These are phyloP conservation scores for Aspergillus chevalieri DNA, from an alignment of 2,329 filamentous ascomycete species.

Conservation along the genomic window DNA sequence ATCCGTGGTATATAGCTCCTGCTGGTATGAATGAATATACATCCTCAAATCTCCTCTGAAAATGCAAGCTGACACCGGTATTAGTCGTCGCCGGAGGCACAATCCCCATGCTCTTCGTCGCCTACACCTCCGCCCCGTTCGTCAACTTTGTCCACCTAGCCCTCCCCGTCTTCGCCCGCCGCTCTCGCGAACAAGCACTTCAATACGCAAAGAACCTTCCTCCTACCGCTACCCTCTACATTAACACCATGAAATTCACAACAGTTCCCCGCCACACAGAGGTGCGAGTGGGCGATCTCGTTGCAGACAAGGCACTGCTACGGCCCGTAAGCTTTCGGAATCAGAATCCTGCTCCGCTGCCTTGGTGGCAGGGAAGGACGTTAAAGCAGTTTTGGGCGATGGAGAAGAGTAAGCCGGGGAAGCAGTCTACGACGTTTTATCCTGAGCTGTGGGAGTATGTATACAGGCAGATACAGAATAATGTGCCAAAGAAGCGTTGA, in stretches of 20 bases:
- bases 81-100: slow-evolving; percentile 56
- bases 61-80: neutral
- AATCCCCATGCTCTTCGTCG: slow-evolving; percentile 59
- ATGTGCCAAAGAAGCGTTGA: slow-evolving; percentile 4
- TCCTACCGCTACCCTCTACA: slow-evolving; percentile 36
- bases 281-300: slow-evolving; percentile 39
- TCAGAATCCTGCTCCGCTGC: slow-evolving; percentile 26
- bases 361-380: slow-evolving; percentile 34
- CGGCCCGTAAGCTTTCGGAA: slow-evolving; percentile 40
- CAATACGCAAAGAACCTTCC: slow-evolving; percentile 42
- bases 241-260: slow-evolving; percentile 43
- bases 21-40: slow-evolving; percentile 27
- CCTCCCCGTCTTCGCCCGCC: slow-evolving; percentile 60
- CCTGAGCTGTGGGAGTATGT: slow-evolving; percentile 41
- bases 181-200: slow-evolving; percentile 46
- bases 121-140: slow-evolving; percentile 62
- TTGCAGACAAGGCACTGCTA: slow-evolving; percentile 26
- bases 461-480: slow-evolving; percentile 33
- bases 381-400: slow-evolving; percentile 35
- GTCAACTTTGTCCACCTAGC: slow-evolving; percentile 66
- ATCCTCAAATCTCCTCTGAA: neutral
- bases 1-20: slow-evolving; percentile 38
- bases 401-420: slow-evolving; percentile 33
- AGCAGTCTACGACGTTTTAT: slow-evolving; percentile 33
- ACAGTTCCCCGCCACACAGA: slow-evolving; percentile 37